Evolutionary conservation across 108 stramenopile genomes (phyloP).

Genomic region (Nitzschia sp.): DNA sequence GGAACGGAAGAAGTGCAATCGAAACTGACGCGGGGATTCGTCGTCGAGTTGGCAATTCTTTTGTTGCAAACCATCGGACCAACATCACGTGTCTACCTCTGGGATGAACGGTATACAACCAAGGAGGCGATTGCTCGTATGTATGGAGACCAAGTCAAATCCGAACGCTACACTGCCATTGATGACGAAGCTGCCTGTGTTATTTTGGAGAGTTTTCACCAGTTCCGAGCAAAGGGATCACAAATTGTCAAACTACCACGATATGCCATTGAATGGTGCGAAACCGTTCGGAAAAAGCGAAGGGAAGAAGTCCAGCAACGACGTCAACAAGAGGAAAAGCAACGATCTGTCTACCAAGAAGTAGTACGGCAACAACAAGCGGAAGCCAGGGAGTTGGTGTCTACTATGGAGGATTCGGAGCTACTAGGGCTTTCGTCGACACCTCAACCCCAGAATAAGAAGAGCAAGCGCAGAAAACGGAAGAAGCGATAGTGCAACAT

Average conservation of each 20-base stretch:
- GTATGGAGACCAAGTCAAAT: neutral
- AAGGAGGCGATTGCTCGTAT: conserved; percentile 73
- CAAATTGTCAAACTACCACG: conserved; percentile 30
- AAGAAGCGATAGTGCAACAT: conserved; percentile 1
- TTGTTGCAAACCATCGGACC: conserved; percentile 44
- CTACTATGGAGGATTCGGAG: conserved; percentile 2
- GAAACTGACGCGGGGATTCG: conserved; percentile 59
- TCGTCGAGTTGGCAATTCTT: conserved; percentile 31
- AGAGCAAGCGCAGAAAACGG: conserved; percentile 38
- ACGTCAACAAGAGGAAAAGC: conserved; percentile 9
- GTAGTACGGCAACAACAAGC: too few relatives aligned
- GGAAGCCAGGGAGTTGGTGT: conserved; percentile 36
- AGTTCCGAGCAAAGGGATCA: conserved; percentile 51
- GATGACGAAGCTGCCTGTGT: conserved; percentile 84
- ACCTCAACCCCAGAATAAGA: conserved; percentile 16
- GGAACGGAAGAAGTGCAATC: conserved; percentile 78
- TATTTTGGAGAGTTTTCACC: conserved; percentile 78
- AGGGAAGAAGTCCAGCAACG: conserved; percentile 5
- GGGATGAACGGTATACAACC: conserved; percentile 83
- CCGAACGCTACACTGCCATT: conserved; percentile 43
- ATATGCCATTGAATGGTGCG: conserved; percentile 4
- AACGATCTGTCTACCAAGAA: too few relatives aligned
- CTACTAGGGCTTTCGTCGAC: neutral
- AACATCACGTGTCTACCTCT: conserved; percentile 51
- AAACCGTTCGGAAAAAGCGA: neutral